Evolutionary conservation across 768 basidiomycete genomes (phyloP), one percentile per base, ranked within the genome.

Genomic region (Amylocystis lapponica): DNA sequence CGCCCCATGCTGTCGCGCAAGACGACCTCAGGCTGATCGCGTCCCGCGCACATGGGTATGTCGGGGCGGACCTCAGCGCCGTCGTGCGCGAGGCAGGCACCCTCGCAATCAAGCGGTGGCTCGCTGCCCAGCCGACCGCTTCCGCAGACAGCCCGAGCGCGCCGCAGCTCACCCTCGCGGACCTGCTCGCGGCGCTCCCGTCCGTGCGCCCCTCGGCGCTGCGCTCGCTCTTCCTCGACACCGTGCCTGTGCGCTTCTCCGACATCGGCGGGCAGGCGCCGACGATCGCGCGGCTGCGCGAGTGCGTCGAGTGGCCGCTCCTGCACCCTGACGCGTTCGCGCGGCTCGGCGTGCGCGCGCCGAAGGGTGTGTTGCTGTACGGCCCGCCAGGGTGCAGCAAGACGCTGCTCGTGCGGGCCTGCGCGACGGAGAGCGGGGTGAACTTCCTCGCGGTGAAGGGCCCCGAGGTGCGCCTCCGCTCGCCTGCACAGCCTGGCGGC

Each of bases 361-460:
- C 95, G 0, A 83, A 87, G 54, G 95, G 95, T 1, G 78, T 98
- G 5, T 65, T 99, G 34, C 68, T 98, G 13, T 99, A 94, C 62
- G 94, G 94, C 4, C 94, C 94, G 3, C 95, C 94, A 4, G 94
- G 94, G n/a, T 96, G 94, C 56, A 92, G 90, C 54, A 98, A 98
- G 66, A 98, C 95, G 2, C 71, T 98, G 31, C 78, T 92, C 13
- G 95, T 89, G 2, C 80, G 90, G 45, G 94, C 95, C 3, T 83
- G 91, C 59, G 94, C 94, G 13, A 87, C 81, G 22, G 94, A 96
- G 63, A 89, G 89, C 53, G 93, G 91, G 3, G 79, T 97, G 45
- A 97, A 97, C 61, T 97, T 97, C 61, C 76, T 99, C 31, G 92
- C 95, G 19, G 90, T 99, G 25, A 96, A 96, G 63, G 96, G 96